Evolutionary conservation across 2,329 filamentous ascomycete genomes (phyloP), one percentile per base, ranked within the genome.

Genomic region (Aspergillus sojae): DNA sequence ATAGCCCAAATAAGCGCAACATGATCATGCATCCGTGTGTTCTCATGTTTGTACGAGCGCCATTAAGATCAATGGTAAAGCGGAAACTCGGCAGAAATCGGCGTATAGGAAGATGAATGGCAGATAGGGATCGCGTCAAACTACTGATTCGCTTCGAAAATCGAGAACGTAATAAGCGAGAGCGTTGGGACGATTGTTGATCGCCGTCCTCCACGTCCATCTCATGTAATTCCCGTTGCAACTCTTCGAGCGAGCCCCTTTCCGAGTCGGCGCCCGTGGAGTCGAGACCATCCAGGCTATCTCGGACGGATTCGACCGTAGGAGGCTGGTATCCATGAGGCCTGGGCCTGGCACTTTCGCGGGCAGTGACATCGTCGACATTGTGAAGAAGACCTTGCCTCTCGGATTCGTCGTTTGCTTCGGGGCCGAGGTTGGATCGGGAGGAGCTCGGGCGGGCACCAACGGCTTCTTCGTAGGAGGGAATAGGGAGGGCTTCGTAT

Each of bases 211-310:
- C 86, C 48, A 96, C 87, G 70, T 96, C 93, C 85, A 96, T 89
- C 84, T 97, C 91, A 74, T 96, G 88, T 81, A 98, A 90, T 79
- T 95, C 92, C 68, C 90, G 86, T 66, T 92, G 88, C 71, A 95
- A 85, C 66, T 89, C 87, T 36, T 86, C 87, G 57, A 83, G 82
- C 68, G 91, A 79, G 81, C 81, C 70, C 76, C 80, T 71, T 77
- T 82, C 77, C 76, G 80, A 84, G 78, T 73, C 84, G 77, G 78
- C 86, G 81, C 75, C 78, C 57, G 82, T 82, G 65, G 85, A 87
- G 55, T 81, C 84, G 67, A 83, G 81, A 63, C 81, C 82, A 70
- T 85, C 89, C 68, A 84, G 80, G 77, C 80, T 88, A 57, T 82
- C 81, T 66, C 94, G 90, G 65, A 89, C 90, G 62, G 93, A 93